Conservation (phyloP, 1,139 yeast genomes). For the Candida mesenterica region DNA sequence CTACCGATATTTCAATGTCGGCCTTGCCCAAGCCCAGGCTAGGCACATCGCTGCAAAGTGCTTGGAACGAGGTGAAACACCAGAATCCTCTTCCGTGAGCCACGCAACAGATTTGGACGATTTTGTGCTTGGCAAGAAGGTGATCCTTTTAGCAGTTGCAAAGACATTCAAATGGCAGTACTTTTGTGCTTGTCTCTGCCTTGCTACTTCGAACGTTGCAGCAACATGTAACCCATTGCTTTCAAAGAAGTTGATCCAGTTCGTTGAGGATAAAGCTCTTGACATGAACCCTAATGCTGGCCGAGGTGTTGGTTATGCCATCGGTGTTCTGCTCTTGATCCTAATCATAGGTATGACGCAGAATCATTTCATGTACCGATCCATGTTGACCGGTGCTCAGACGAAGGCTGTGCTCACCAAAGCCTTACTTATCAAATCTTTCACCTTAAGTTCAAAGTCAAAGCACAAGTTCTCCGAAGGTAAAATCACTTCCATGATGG, state of each 20-base stretch:
- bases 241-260: constrained; percentile 40
- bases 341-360: constrained; percentile 44
- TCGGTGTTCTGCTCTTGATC: constrained; percentile 24
- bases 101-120: constrained; percentile 27
- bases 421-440: constrained; percentile 32
- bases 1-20: constrained; percentile 20
- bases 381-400: constrained; percentile 47
- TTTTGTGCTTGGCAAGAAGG: constrained; percentile 15
- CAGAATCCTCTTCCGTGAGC: constrained; percentile 17
- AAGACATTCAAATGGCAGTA: constrained; percentile 31
- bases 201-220: constrained; percentile 18
- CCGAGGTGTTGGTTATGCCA: constrained; percentile 33
- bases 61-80: constrained; percentile 24
- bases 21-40: constrained; percentile 19
- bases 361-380: constrained; percentile 61
- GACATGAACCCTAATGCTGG: constrained; percentile 24
- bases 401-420: constrained; percentile 36
- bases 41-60: constrained; percentile 23
- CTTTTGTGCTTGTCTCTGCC: constrained; percentile 19
- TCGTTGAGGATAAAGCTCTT: constrained; percentile 33
- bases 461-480: constrained; percentile 30
- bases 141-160: constrained; percentile 22
- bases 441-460: constrained; percentile 26
- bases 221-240: constrained; percentile 29
- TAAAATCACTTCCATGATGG: constrained; percentile 52